phyloP scores from a whole-genome alignment of 129 eudicot genomes.

The Logfia minima region DNA sequence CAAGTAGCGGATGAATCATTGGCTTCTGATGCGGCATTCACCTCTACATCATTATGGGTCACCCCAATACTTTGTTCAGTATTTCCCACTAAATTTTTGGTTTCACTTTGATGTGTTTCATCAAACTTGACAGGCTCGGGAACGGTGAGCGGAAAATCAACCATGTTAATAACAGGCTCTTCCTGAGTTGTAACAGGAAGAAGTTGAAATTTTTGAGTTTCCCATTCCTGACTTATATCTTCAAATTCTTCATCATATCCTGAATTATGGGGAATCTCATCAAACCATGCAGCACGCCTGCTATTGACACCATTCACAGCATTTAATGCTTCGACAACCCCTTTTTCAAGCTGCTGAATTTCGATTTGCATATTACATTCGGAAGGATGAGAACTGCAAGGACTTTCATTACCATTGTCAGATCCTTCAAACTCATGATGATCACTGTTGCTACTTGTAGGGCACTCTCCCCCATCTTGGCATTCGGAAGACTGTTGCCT shows the following conservation, averaged over 20 bases:
- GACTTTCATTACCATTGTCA: conserved; percentile 34
- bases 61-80: conserved; percentile 30
- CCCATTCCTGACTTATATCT: conserved; percentile 35
- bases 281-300: conserved; percentile 30
- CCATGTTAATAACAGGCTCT: conserved; percentile 16
- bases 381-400: conserved; percentile 33
- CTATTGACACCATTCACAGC: conserved; percentile 29
- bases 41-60: conserved; percentile 27
- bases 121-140: conserved; percentile 31
- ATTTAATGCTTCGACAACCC: conserved; percentile 21
- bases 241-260: conserved; percentile 34
- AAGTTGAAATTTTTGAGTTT: conserved; percentile 29
- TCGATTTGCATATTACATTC: conserved; percentile 26
- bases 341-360: conserved; percentile 29
- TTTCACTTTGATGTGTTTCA: conserved; percentile 33
- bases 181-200: conserved; percentile 32
- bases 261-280: conserved; percentile 32
- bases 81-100: conserved; percentile 21
- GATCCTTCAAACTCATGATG: conserved; percentile 35
- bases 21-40: conserved; percentile 27
- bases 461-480: conserved; percentile 46
- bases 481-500: conserved; percentile 51
- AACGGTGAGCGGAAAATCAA: conserved; percentile 14
- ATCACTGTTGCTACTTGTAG: conserved; percentile 34
- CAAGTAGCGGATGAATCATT: conserved; percentile 22